Evolutionary conservation across 352 stramenopile genomes (phyloP), one percentile per base, ranked within the genome.

Genomic region (Albugo laibachii): DNA sequence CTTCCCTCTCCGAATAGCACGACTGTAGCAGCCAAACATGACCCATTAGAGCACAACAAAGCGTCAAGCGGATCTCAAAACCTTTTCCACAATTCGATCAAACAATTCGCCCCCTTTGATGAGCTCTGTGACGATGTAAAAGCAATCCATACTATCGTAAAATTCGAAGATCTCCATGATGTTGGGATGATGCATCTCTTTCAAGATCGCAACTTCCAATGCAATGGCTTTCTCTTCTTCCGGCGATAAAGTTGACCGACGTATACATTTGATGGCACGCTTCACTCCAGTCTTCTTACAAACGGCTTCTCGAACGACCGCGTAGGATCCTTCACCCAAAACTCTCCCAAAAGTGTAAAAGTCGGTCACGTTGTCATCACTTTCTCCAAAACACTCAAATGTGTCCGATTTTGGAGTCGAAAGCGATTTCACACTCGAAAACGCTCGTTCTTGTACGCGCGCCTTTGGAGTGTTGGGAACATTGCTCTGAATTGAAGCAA

Each of bases 131-230:
- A 94, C 79, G 21, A 94, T 57, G 59, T 92, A 94, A 51, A 84
- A 89, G 57, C 83, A 81, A 18, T 92, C 79, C 2, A 60, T 60
- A 36, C 94, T 83, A 38, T 85, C 62, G 46, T 91, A 96, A 54
- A 96, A 91, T 50, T 94, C 88, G 36, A 88, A 60, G 12, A 95
- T 64, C 43, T 60, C 73, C 68, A 95, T 89, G 54, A 95, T 94
- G 58, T 95, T 82, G 12, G 73, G 63, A 50, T 95, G 83, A 48
- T 86, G 53, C 62, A 93, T 73, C 57, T 61, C 60, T 52, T 88
- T 73, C 51, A 93, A 56, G 49, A 91, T 91, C 40, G 65, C 50
- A 47, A 92, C 68, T 56, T 94, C 68, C 52, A 68, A 65, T 45
- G 80, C 56, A 43, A 85, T 80, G 18, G 74, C 78, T 27, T 83